These are phyloP conservation scores for Ensete glaucum DNA, from an alignment of 176 grass and related monocot genomes.

Conservation along the genomic window DNA sequence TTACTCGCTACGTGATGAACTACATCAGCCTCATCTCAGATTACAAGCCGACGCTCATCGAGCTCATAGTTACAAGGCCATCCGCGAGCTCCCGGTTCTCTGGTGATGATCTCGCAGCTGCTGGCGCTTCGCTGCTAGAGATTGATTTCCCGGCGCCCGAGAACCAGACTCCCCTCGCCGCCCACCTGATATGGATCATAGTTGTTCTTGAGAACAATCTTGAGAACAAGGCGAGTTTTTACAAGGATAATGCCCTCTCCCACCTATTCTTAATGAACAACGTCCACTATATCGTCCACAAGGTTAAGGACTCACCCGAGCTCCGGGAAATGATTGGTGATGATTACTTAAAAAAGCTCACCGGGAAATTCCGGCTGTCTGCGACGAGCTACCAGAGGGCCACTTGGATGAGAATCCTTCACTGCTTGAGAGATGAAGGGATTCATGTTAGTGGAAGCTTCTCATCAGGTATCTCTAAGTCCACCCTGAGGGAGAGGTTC, in stretches of 20 bases:
- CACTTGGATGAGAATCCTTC: conserved; percentile 70
- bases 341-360: conserved; percentile 56
- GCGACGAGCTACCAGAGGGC: conserved; percentile 67
- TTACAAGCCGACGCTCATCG: conserved; percentile 4
- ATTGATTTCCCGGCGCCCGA: conserved; percentile 59
- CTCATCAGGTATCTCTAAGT: conserved; percentile 75
- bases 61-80: conserved; percentile 27
- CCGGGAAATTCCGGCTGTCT: conserved; percentile 45
- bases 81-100: conserved; percentile 30
- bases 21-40: conserved; percentile 11
- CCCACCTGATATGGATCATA: conserved; percentile 32
- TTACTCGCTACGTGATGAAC: conserved; percentile 30
- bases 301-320: conserved; percentile 48
- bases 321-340: conserved; percentile 61
- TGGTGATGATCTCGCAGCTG: conserved; percentile 27
- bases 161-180: conserved; percentile 46
- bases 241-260: conserved; percentile 17
- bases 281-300: conserved; percentile 11
- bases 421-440: conserved; percentile 78
- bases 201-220: conserved; percentile 6
- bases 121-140: conserved; percentile 29
- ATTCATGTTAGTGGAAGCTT: conserved; percentile 72
- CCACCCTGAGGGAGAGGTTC: conserved; percentile 72
- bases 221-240: conserved; percentile 11
- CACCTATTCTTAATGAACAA: conserved; percentile 25